These are phyloP conservation scores for Komagataella ulmi DNA, from an alignment of 805 yeast genomes.

Conservation along the genomic window DNA sequence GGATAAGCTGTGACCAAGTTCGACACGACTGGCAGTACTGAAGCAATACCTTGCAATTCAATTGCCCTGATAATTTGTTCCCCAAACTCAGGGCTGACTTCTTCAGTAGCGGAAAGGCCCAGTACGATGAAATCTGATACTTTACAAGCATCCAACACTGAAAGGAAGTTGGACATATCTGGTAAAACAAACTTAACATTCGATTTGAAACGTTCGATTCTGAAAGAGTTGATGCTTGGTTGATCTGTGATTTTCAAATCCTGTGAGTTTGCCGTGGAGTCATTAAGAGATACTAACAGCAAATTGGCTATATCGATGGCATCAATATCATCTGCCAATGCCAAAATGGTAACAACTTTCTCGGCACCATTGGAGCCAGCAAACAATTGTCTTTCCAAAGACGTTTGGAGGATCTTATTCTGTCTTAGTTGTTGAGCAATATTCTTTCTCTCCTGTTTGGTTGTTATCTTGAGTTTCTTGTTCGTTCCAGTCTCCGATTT, in stretches of 20 bases:
- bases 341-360: conserved; percentile 68
- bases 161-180: conserved; percentile 47
- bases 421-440: conserved; percentile 64
- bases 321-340: conserved; percentile 63
- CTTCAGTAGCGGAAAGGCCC: conserved; percentile 78
- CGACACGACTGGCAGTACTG: conserved; percentile 67
- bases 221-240: conserved; percentile 39
- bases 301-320: conserved; percentile 38
- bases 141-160: conserved; percentile 76
- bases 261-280: conserved; percentile 9
- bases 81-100: conserved; percentile 69
- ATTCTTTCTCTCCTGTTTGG: conserved; percentile 61
- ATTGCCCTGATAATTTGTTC: conserved; percentile 84
- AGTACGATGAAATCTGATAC: conserved; percentile 82
- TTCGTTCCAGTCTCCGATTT: conserved; percentile 27
- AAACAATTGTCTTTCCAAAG: conserved; percentile 53
- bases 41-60: conserved; percentile 84
- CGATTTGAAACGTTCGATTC: conserved; percentile 57
- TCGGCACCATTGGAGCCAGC: conserved; percentile 75
- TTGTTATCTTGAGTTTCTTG: conserved; percentile 23
- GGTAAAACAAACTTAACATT: conserved; percentile 66
- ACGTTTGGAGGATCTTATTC: conserved; percentile 50
- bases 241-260: conserved; percentile 18
- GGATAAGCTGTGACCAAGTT: conserved; percentile 56
- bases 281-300: conserved; percentile 28